Percentiles rank a stretch among this genome's conserved stretches.
Evolutionary conservation across 78 protist species (phyloP).

Genomic region (Bigelowiella natans): DNA sequence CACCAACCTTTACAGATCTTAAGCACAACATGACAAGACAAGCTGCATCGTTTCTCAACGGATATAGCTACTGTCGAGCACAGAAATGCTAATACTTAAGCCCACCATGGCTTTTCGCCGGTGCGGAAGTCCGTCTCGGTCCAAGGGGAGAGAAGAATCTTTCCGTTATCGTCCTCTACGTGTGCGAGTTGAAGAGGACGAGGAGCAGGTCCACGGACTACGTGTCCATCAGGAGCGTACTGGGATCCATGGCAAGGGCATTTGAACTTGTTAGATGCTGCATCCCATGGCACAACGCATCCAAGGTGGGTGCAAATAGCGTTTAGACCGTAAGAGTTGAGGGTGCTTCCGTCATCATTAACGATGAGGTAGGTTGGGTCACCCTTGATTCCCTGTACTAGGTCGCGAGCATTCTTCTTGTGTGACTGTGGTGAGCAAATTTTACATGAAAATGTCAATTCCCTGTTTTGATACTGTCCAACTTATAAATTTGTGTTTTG

Average conservation of each 20-base stretch:
- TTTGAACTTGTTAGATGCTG: conserved; percentile 5
- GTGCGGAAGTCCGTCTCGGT: conserved; percentile 30
- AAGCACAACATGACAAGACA: no score
- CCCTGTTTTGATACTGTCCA: background rate
- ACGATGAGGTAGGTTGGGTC: conserved; percentile 25
- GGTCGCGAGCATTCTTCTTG: background rate
- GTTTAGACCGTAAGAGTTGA: conserved; percentile 15
- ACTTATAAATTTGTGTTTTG: background rate
- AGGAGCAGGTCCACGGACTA: conserved; percentile 27
- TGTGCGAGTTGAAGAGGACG: conserved; percentile 20
- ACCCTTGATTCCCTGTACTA: background rate
- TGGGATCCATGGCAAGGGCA: conserved; percentile 40
- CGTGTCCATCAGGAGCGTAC: conserved; percentile 8
- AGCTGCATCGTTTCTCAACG: no score
- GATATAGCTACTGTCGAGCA: no score
- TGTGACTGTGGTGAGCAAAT: no score
- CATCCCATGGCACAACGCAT: conserved; percentile 33
- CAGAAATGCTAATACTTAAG: no score
- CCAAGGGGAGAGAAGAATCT: conserved; percentile 1
- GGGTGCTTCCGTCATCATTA: background rate
- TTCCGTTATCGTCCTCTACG: background rate
- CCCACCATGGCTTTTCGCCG: background rate
- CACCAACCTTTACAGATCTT: no score
- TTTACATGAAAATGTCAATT: background rate
- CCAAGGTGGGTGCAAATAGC: conserved; percentile 36